phyloP scores from a whole-genome alignment of 2,329 filamentous ascomycete genomes.

The Colletotrichum liaoningense region DNA sequence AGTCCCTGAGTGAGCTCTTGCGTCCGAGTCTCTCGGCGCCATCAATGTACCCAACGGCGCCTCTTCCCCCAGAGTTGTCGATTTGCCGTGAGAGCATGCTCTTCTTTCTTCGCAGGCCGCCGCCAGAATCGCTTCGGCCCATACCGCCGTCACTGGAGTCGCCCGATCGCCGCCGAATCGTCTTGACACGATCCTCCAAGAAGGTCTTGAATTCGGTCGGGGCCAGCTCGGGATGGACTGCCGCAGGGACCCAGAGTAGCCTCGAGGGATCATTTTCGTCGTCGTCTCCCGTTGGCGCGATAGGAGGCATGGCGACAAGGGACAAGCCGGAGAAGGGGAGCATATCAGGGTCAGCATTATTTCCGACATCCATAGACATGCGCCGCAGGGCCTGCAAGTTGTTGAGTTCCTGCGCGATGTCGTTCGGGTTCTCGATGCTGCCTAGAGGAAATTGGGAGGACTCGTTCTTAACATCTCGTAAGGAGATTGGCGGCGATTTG shows the following conservation, averaged over 20 bases:
- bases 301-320: constrained; percentile 76
- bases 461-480: constrained; percentile 67
- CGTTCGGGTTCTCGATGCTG: constrained; percentile 89
- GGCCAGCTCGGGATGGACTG: constrained; percentile 92
- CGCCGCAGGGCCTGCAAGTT: constrained; percentile 90
- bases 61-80: constrained; percentile 73
- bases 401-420: constrained; percentile 91
- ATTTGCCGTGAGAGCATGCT: constrained; percentile 96
- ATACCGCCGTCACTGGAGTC: constrained; percentile 69
- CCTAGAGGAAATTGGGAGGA: constrained; percentile 85
- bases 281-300: constrained; percentile 77
- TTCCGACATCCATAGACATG: constrained; percentile 95
- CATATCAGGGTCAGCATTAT: constrained; percentile 77
- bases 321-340: constrained; percentile 76
- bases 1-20: constrained; percentile 72
- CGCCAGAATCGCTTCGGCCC: constrained; percentile 66
- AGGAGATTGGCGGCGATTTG: constrained; percentile 63
- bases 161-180: constrained; percentile 86
- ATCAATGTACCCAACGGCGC: constrained; percentile 78
- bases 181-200: constrained; percentile 90
- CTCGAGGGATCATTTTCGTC: constrained; percentile 90
- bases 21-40: constrained; percentile 84
- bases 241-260: constrained; percentile 94
- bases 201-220: constrained; percentile 98
- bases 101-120: constrained; percentile 82